These are phyloP conservation scores for Tuber aestivum DNA, from an alignment of 495 filamentous ascomycete genomes.

Conservation along the genomic window DNA sequence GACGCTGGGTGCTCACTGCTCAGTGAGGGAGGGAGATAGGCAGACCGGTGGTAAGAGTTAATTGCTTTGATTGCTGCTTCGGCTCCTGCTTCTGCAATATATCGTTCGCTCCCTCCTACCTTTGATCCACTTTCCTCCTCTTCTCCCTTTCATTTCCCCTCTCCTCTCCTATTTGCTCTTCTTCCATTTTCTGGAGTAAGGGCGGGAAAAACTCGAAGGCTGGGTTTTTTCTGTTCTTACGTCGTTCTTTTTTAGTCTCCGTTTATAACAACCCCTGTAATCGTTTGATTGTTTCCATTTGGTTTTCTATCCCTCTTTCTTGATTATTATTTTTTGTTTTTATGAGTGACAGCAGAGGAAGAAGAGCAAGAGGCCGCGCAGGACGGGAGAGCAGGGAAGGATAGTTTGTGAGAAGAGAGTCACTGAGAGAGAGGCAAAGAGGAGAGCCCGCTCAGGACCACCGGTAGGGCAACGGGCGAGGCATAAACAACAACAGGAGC, in stretches of 20 bases:
- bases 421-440: background rate
- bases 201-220: constrained; percentile 22
- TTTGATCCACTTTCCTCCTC: background rate
- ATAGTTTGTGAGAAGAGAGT: background rate
- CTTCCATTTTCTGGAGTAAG: constrained; percentile 18
- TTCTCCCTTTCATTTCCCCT: background rate
- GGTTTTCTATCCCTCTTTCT: constrained; percentile 1
- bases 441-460: background rate
- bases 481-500: constrained; percentile 2
- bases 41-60: background rate
- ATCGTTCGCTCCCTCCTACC: background rate
- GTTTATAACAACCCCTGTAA: constrained; percentile 1
- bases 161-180: background rate
- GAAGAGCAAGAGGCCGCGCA: background rate
- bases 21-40: background rate
- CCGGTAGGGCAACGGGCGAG: background rate
- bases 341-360: constrained; percentile 2
- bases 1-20: background rate
- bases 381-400: background rate
- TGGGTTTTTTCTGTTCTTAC: constrained; percentile 28
- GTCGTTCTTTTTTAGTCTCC: constrained; percentile 16
- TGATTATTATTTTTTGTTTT: constrained; percentile 8
- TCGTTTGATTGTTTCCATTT: constrained; percentile 5
- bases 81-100: background rate
- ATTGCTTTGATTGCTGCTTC: background rate